phyloP scores from a whole-genome alignment of 257 asterid genomes.

The Nicotiana attenuata region DNA sequence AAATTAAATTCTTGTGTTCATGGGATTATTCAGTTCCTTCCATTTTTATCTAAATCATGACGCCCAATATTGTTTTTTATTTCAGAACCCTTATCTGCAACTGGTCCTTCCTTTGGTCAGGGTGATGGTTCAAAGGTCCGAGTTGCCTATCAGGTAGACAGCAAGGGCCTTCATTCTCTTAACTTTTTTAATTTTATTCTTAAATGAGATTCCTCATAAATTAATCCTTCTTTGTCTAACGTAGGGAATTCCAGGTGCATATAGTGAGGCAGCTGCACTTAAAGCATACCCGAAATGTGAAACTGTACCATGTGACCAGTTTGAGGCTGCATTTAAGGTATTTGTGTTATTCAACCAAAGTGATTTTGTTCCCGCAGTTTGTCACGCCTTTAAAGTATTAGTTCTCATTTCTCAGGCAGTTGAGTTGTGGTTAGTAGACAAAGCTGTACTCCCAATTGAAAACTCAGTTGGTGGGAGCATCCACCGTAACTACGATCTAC shows the following conservation, averaged over 20 bases:
- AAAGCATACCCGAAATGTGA: slow-evolving; percentile 85
- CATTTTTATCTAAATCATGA: not conserved
- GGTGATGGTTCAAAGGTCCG: slow-evolving; percentile 58
- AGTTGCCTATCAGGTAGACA: slow-evolving; percentile 82
- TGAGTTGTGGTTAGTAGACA: slow-evolving; percentile 94
- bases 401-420: slow-evolving; percentile 61
- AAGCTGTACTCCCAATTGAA: slow-evolving; percentile 92
- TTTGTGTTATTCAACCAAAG: slow-evolving; percentile 4
- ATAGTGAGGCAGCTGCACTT: slow-evolving; percentile 86
- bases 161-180: not conserved
- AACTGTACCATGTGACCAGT: slow-evolving; percentile 91
- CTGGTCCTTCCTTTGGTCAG: slow-evolving; percentile 27
- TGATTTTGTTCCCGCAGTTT: slow-evolving; percentile 7
- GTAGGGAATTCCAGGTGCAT: slow-evolving; percentile 87
- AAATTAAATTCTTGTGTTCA: not conserved
- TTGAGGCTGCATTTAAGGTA: slow-evolving; percentile 88
- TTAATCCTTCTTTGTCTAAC: slow-evolving; percentile 16
- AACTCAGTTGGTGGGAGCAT: slow-evolving; percentile 95
- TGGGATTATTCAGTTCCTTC: not conserved
- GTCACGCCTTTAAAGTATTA: slow-evolving; percentile 9
- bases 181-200: not conserved
- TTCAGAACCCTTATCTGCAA: slow-evolving; percentile 82
- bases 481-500: slow-evolving; percentile 84
- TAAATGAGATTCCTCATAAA: not conserved
- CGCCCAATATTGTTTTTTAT: not conserved